Base-by-base conservation (phyloP, 371 early-diverging fungal species). In the Dinochytrium kinnereticum region DNA sequence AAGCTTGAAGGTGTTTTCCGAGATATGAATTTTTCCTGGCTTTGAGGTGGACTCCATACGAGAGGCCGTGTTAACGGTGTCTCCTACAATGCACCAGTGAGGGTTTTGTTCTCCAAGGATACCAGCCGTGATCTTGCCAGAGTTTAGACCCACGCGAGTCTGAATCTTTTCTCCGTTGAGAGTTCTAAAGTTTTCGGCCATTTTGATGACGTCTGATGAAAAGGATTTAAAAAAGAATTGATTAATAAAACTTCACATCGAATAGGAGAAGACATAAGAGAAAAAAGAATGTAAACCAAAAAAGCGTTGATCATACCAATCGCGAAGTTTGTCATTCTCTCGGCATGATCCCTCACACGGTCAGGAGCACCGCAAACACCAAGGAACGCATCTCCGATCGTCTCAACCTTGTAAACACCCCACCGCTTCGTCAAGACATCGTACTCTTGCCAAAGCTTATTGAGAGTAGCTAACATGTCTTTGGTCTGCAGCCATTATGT, bases 401-500 rank as follows among this genome's bases (percentile, higher is more conserved):
- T 84, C 73, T 84, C 84, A 50, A 84, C 84, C 72, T 84, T 84
- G 78, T 80, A 84, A 55, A 84, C 65, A n/a, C 76, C 79, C 81
- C 81, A 84, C 26, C 72, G 71, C 73, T 78, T 76, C 33, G 74
- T 75, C 59, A 84, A 71, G 24, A 66, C 76, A 39, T 84, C 84
- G 70, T 82, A 82, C 38, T 80, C 74, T 17, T 31, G 31, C 82
- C 82, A 84, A 3, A 84, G 81, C 31, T 69, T 72, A 74, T 84
- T 80, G 19, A 84, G 67, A 26, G 72, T 78, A 17, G 40, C 70
- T 57, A 84, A 59, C 76, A 82, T 78, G 21, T 80, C 82, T 53
- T 80, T 78, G 64, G 82, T 76, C 50, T 74, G 21, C 21, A n/a
- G n/a, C n/a, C n/a, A n/a, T n/a, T n/a, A n/a, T n/a, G n/a, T n/a